Percentiles rank a stretch among this genome's conserved stretches.
phyloP scores from a whole-genome alignment of 2,329 filamentous ascomycete genomes.

The Diaporthe eres region DNA sequence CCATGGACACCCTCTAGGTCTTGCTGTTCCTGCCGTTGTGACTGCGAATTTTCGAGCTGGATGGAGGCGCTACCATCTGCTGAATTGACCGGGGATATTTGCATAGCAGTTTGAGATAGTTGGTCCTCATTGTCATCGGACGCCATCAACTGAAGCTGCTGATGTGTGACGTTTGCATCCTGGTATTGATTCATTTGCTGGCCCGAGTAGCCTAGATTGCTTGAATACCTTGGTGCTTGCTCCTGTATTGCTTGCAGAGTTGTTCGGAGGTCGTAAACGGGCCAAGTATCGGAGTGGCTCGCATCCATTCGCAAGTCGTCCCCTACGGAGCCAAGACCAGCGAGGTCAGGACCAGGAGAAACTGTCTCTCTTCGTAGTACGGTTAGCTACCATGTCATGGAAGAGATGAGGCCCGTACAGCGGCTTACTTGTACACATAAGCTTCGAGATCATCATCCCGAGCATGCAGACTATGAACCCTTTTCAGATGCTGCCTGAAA shows the following conservation, averaged over 20 bases:
- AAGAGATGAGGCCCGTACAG: not conserved
- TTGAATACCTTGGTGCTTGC: not conserved
- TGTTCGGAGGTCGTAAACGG: slow-evolving; percentile 1
- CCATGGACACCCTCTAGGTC: not conserved
- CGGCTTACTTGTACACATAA: slow-evolving; percentile 51
- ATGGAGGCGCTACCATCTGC: not conserved
- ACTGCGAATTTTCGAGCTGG: slow-evolving; percentile 4
- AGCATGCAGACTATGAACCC: slow-evolving; percentile 69
- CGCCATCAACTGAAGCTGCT: slow-evolving; percentile 26
- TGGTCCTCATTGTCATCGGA: not conserved
- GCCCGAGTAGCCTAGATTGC: not conserved
- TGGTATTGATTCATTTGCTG: slow-evolving; percentile 29
- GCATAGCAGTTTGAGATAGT: slow-evolving; percentile 10
- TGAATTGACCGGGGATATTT: not conserved
- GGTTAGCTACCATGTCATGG: not conserved
- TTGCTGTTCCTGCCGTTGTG: not conserved
- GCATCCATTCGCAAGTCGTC: slow-evolving; percentile 7
- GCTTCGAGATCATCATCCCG: slow-evolving; percentile 56
- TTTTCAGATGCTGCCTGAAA: slow-evolving; percentile 82
- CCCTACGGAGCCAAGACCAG: slow-evolving; percentile 40
- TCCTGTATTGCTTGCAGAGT: slow-evolving; percentile 10
- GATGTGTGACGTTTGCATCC: slow-evolving; percentile 7
- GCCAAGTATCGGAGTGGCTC: slow-evolving; percentile 14
- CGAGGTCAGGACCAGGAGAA: slow-evolving; percentile 29
- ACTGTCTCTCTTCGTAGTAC: not conserved